These are phyloP conservation scores for Clarireedia monteithiana DNA, from an alignment of 2,329 filamentous ascomycete species.

Conservation along the genomic window DNA sequence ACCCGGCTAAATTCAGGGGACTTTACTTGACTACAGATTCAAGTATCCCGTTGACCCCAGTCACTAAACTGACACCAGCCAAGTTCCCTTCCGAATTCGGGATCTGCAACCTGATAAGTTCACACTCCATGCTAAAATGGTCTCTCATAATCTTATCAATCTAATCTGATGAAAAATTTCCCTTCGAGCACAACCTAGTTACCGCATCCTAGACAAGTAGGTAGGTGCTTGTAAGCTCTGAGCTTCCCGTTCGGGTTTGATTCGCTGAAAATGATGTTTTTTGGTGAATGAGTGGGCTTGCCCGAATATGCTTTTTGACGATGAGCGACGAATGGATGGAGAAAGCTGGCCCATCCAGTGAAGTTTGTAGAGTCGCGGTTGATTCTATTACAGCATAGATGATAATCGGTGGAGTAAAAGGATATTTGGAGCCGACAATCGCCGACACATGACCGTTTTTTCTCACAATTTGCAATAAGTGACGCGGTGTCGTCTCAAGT, in stretches of 20 bases:
- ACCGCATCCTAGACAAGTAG: neutral
- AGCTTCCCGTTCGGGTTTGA: neutral
- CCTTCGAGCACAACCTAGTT: neutral
- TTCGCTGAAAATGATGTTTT: neutral
- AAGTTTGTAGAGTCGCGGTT: neutral
- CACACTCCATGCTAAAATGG: neutral
- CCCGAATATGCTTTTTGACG: too few species aligned
- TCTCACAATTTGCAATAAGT: neutral
- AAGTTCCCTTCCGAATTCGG: neutral
- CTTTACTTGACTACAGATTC: neutral
- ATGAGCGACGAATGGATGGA: too few species aligned
- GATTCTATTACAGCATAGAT: neutral
- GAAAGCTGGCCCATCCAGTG: neutral
- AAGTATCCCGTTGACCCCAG: neutral
- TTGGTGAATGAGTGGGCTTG: neutral
- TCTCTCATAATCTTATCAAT: constrained; percentile 8
- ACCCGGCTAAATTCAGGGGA: neutral
- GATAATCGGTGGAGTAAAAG: neutral
- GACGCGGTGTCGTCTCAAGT: neutral
- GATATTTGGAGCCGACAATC: neutral
- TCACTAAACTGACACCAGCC: constrained; percentile 3
- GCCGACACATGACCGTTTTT: neutral
- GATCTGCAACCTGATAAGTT: neutral
- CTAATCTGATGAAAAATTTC: constrained; percentile 9
- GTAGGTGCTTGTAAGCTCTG: neutral